phyloP scores from a whole-genome alignment of 2,329 filamentous ascomycete species.

The Arthrocladium fulminans region DNA sequence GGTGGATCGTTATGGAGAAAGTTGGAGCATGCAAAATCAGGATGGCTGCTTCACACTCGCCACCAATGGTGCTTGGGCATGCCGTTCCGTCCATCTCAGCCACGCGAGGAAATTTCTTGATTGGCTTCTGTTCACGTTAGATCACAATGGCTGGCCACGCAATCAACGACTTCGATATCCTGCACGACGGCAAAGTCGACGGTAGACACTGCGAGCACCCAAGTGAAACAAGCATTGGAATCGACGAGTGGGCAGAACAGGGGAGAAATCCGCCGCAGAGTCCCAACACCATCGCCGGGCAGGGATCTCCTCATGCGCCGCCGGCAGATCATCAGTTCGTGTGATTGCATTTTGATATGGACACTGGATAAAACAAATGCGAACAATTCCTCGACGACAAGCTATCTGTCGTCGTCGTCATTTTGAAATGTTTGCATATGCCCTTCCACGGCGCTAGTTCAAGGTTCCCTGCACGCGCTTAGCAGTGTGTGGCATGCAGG shows the following conservation, averaged over 20 bases:
- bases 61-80: not conserved
- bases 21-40: conserved; percentile 1
- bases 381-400: not conserved
- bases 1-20: not conserved
- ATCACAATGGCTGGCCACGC: not conserved
- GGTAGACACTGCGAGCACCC: not conserved
- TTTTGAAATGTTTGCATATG: not conserved
- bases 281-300: too few relatives aligned
- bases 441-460: not conserved
- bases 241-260: not conserved
- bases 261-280: not conserved
- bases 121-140: not conserved
- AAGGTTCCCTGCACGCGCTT: not conserved
- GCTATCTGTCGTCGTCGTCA: not conserved
- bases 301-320: not conserved
- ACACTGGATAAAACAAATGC: not conserved
- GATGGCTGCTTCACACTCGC: conserved; percentile 1
- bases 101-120: not conserved
- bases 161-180: not conserved
- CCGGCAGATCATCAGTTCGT: not conserved
- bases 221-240: too few relatives aligned
- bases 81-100: conserved; percentile 1
- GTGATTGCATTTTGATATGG: not conserved
- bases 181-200: conserved; percentile 1
- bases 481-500: not conserved